These are phyloP conservation scores for Clavispora santaluciae DNA, from an alignment of 805 yeast species.

Conservation along the genomic window DNA sequence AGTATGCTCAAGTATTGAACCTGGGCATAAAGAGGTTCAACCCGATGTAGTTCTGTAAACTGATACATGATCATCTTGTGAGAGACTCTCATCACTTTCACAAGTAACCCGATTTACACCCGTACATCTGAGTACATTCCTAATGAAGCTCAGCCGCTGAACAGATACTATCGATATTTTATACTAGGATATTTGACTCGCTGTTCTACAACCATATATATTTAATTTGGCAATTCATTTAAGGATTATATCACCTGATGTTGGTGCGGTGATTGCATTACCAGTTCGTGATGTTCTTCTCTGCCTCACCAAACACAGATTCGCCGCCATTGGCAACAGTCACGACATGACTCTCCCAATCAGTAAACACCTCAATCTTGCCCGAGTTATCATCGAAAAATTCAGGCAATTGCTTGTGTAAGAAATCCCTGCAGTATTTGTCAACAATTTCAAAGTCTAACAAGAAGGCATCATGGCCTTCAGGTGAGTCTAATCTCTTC, in stretches of 20 bases:
- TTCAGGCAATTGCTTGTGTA: slow-evolving; percentile 52
- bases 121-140: background rate
- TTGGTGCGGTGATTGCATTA: no score
- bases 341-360: slow-evolving; percentile 38
- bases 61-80: background rate
- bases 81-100: background rate
- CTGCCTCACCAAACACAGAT: slow-evolving; percentile 90
- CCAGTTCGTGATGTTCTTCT: slow-evolving; percentile 87
- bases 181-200: no score
- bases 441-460: slow-evolving; percentile 84
- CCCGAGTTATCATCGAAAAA: slow-evolving; percentile 42
- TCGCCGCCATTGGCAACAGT: slow-evolving; percentile 44
- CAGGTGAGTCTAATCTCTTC: slow-evolving; percentile 79
- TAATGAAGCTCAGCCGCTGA: no score
- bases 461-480: slow-evolving; percentile 96
- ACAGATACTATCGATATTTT: no score
- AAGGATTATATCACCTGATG: no score
- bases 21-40: background rate
- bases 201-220: no score
- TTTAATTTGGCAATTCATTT: no score
- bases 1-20: background rate
- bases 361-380: slow-evolving; percentile 39
- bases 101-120: background rate
- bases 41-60: background rate
- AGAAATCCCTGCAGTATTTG: slow-evolving; percentile 61